phyloP scores from a whole-genome alignment of 176 grass and related monocot species.

The Triticum monococcum region DNA sequence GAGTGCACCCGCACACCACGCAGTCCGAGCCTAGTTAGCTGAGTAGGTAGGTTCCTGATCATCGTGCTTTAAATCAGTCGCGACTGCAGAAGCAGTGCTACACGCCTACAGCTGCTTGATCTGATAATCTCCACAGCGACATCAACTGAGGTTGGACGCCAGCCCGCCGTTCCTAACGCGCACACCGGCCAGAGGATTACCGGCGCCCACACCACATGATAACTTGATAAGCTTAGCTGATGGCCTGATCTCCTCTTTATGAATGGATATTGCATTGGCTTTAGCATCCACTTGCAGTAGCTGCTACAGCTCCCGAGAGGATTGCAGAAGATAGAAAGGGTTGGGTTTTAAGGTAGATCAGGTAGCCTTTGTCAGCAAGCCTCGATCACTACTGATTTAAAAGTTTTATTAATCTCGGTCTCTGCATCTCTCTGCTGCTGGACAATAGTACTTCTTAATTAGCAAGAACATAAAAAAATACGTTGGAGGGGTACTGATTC shows the following conservation, averaged over 20 bases:
- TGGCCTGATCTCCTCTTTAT: not conserved
- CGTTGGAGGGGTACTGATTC: not conserved
- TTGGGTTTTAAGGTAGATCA: constrained; percentile 17
- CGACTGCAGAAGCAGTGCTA: not conserved
- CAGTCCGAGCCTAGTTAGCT: not conserved
- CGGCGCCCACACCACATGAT: not conserved
- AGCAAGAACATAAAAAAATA: not conserved
- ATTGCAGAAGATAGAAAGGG: not conserved
- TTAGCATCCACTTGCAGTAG: not conserved
- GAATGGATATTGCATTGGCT: not conserved
- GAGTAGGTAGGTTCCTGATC: not conserved
- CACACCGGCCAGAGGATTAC: not conserved
- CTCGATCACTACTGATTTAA: not conserved
- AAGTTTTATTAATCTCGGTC: not conserved
- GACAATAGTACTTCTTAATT: not conserved
- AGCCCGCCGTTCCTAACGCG: not conserved
- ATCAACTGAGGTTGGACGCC: not conserved
- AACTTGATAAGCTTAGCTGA: not conserved
- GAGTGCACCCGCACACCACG: not conserved
- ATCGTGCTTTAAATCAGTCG: not conserved
- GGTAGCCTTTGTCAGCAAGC: not conserved
- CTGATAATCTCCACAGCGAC: not conserved
- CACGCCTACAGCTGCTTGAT: not conserved
- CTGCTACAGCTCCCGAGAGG: not conserved
- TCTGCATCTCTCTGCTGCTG: not conserved